Conservation (phyloP, 371 early-diverging fungal genomes). For the Mucor sp. region DNA sequence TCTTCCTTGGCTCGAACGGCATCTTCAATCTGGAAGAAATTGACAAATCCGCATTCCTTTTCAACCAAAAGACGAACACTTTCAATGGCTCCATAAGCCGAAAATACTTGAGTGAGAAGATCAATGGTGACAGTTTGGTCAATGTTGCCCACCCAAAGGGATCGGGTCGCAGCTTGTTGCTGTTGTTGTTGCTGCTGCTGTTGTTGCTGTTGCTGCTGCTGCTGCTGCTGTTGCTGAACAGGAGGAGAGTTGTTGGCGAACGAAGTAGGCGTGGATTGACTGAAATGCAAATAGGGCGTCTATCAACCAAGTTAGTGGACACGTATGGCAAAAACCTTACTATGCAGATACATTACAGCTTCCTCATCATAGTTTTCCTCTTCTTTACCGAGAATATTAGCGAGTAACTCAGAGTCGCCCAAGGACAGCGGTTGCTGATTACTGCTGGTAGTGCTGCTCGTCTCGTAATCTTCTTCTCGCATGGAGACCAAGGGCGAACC, state of each 20-base stretch:
- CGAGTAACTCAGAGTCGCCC: slow-evolving; percentile 51
- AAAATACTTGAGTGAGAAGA: slow-evolving; percentile 81
- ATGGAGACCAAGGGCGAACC: slow-evolving; percentile 47
- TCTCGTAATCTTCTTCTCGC: slow-evolving; percentile 32
- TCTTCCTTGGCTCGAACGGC: slow-evolving; percentile 87
- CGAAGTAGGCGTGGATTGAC: slow-evolving; percentile 41
- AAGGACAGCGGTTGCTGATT: slow-evolving; percentile 34
- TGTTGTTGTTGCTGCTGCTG: slow-evolving; percentile 20
- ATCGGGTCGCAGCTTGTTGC: slow-evolving; percentile 71
- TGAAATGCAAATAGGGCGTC: slow-evolving; percentile 34
- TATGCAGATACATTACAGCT: neutral
- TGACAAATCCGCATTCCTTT: slow-evolving; percentile 97
- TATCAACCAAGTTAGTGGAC: neutral
- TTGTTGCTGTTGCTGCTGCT: slow-evolving; percentile 1
- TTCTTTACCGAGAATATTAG: slow-evolving; percentile 33
- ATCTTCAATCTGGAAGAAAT: slow-evolving; percentile 84
- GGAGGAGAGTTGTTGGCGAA: slow-evolving; percentile 2
- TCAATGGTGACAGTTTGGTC: slow-evolving; percentile 79
- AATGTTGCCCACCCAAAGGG: slow-evolving; percentile 95
- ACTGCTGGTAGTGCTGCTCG: neutral
- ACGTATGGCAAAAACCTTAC: neutral
- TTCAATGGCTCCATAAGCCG: slow-evolving; percentile 93
- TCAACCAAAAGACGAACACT: slow-evolving; percentile 90
- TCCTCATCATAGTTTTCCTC: neutral
- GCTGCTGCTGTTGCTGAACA: neutral